Base-by-base conservation (phyloP, 2,329 filamentous ascomycete species). In the Thermoascus crustaceus region DNA sequence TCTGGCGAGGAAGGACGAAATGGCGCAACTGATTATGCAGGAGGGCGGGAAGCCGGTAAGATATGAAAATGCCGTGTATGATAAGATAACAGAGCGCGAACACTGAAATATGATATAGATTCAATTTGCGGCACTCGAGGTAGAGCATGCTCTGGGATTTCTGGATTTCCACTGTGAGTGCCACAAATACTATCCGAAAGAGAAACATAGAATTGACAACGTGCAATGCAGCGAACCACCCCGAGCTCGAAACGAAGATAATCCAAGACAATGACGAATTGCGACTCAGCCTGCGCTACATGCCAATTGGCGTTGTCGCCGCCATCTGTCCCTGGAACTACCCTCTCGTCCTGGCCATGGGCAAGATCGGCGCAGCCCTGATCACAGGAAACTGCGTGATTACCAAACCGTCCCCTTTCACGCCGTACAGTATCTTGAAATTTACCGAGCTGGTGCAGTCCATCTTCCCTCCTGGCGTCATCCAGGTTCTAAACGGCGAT, bases 371-470 rank as follows among this genome's bases (percentile, higher is more conserved):
- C 4, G 60, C 67, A 0, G 63, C 70, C 0, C 52, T 75, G 3
- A 52, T 73, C 16, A 71, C 72, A 0, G 72, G 70, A 17, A 73
- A 73, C 49, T 57, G 62, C n/a, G 57, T 76, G 13, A 75, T 77
- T 44, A 64, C 77, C 41, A 60, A 61, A 35, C 72, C 75, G 0
- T 78, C 74, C 0, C 75, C 64, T 24, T 77, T 66, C 58, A 77
- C 70, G 20, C 74, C 68, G 5, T 74, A 68, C 52, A 57, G 63
- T 29, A 63, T 63, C 19, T 55, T 77, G 34, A 75, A 75, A 41
- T 61, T 74, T 38, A 63, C 57, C 37, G 72, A 76, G 48, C 55
- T 76, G 5, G 66, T 60, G 1, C 61, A 67, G 32, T 53, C 59
- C 0, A 58, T 70, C 32, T 63, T 77, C 17, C 74, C 74, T 0